Evolutionary conservation across 2,329 filamentous ascomycete species (phyloP).

Genomic region (Cladosporium sp.): DNA sequence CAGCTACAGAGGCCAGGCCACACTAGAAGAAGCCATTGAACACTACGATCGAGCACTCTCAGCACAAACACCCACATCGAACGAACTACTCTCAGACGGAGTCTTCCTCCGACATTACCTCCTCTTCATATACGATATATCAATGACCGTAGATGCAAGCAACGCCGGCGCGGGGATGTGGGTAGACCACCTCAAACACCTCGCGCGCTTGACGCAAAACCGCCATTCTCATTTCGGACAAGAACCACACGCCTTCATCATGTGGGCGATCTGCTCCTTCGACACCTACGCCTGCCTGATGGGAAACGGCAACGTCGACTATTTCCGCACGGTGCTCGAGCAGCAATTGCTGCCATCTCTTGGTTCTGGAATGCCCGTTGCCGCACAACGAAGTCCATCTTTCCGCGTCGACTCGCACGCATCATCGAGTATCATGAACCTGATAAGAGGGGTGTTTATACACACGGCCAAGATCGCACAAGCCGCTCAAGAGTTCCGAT

Average conservation of each 20-base stretch:
- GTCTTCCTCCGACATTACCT: slow-evolving; percentile 55
- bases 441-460: slow-evolving; percentile 44
- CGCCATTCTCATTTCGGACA: slow-evolving; percentile 25
- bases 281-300: slow-evolving; percentile 54
- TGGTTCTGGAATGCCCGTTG: slow-evolving; percentile 3
- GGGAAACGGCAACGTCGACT: slow-evolving; percentile 48
- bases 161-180: slow-evolving; percentile 46
- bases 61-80: slow-evolving; percentile 36
- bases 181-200: slow-evolving; percentile 51
- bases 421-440: slow-evolving; percentile 38
- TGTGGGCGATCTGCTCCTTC: slow-evolving; percentile 53
- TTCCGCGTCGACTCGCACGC: slow-evolving; percentile 16
- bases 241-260: slow-evolving; percentile 48
- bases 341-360: slow-evolving; percentile 45
- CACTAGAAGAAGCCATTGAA: slow-evolving; percentile 47
- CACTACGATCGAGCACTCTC: slow-evolving; percentile 52
- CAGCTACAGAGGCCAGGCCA: slow-evolving; percentile 41
- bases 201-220: slow-evolving; percentile 29
- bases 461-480: slow-evolving; percentile 44
- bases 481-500: slow-evolving; percentile 38
- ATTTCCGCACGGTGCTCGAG: slow-evolving; percentile 45
- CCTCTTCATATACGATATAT: slow-evolving; percentile 54
- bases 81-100: slow-evolving; percentile 52
- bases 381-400: background rate
- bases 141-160: slow-evolving; percentile 25